phyloP scores from a whole-genome alignment of 306 rosid genomes.

The Macrotyloma uniflorum region DNA sequence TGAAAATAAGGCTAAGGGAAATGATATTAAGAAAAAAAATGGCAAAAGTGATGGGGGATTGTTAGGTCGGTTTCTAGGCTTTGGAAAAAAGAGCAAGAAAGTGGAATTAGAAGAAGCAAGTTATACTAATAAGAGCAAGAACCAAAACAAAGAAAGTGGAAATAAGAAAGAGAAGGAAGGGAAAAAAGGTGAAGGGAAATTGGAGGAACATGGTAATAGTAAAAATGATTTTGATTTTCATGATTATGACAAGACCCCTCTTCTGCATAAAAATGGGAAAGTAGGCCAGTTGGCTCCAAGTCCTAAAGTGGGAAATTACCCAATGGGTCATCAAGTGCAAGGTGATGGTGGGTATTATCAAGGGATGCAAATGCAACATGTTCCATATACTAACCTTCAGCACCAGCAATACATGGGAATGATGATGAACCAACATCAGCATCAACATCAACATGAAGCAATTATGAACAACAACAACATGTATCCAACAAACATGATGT shows the following conservation, averaged over 20 bases:
- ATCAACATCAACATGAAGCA: neutral
- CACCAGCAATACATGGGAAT: conserved; percentile 69
- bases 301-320: neutral
- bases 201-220: conserved; percentile 27
- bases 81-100: conserved; percentile 52
- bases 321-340: conserved; percentile 46
- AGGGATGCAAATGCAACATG: conserved; percentile 62
- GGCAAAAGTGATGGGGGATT: conserved; percentile 39
- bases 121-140: conserved; percentile 25
- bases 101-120: conserved; percentile 3
- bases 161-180: conserved; percentile 31
- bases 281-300: conserved; percentile 46
- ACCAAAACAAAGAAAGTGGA: neutral
- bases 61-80: conserved; percentile 44
- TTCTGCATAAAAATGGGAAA: neutral
- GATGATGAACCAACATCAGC: conserved; percentile 64
- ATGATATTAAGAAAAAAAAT: conserved; percentile 31
- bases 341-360: conserved; percentile 55
- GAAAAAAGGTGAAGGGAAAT: conserved; percentile 44
- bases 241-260: conserved; percentile 43
- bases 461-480: conserved; percentile 55
- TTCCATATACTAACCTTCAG: conserved; percentile 38
- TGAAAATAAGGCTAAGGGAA: conserved; percentile 31
- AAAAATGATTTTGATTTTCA: conserved; percentile 35
- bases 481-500: conserved; percentile 63